Conservation (phyloP, 768 basidiomycete species). For the Nidularia sp. region DNA sequence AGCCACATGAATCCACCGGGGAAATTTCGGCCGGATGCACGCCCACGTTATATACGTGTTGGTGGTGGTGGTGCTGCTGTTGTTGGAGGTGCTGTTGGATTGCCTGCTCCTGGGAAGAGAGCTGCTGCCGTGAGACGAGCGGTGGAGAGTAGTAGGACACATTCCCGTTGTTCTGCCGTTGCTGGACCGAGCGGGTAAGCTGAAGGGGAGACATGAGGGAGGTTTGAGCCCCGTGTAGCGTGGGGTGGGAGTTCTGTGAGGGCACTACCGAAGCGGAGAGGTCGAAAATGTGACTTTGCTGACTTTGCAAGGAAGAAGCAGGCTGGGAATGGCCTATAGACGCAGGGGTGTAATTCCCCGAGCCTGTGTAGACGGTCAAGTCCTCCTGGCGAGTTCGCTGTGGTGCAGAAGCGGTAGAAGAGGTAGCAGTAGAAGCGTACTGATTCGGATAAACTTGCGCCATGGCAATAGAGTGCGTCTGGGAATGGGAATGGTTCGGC, state of each 20-base stretch:
- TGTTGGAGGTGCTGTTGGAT: constrained; percentile 5
- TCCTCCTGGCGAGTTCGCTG: constrained; percentile 15
- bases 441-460: constrained; percentile 7
- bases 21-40: constrained; percentile 21
- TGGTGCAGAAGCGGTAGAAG: constrained; percentile 1
- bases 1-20: constrained; percentile 15
- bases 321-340: not conserved
- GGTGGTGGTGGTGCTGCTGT: constrained; percentile 3
- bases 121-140: constrained; percentile 7
- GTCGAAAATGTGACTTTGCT: constrained; percentile 5
- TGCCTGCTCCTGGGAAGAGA: constrained; percentile 9
- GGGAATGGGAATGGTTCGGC: constrained; percentile 5
- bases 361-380: constrained; percentile 6
- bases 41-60: constrained; percentile 5
- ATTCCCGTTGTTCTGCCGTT: constrained; percentile 2
- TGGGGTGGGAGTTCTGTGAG: constrained; percentile 1
- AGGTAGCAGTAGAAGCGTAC: constrained; percentile 3
- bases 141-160: constrained; percentile 10
- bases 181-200: constrained; percentile 5
- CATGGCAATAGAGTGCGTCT: constrained; percentile 2
- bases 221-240: not conserved
- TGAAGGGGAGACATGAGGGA: constrained; percentile 4
- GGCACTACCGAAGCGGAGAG: not conserved
- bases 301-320: constrained; percentile 3
- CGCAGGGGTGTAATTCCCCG: constrained; percentile 4